Percentiles rank a stretch among this genome's conserved stretches.
Conservation (phyloP, 2,329 filamentous ascomycete genomes). For the Cladosporium oxysporum region DNA sequence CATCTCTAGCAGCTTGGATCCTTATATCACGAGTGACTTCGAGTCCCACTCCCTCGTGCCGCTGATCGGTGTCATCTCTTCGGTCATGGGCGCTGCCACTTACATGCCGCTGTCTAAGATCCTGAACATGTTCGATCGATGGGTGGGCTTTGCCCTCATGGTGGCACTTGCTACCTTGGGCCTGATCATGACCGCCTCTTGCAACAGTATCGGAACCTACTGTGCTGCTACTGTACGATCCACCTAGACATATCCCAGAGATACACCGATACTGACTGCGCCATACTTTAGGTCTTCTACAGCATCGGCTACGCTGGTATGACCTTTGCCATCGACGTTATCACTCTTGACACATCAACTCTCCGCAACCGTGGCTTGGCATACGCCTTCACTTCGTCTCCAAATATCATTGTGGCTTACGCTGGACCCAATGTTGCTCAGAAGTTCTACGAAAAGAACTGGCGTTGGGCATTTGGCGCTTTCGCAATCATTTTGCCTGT, state of each 20-base stretch:
- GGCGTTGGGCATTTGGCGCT: conserved; percentile 66
- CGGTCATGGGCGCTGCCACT: conserved; percentile 58
- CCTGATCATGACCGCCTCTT: conserved; percentile 67
- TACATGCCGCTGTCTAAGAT: conserved; percentile 68
- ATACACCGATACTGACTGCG: not conserved
- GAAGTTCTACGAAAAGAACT: conserved; percentile 50
- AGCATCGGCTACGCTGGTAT: conserved; percentile 52
- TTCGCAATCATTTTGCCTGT: conserved; percentile 66
- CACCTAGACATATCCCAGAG: not conserved
- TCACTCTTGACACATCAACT: conserved; percentile 59
- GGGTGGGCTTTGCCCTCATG: conserved; percentile 62
- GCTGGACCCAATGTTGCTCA: conserved; percentile 47
- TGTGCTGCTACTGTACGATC: conserved; percentile 50
- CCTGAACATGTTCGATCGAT: conserved; percentile 66
- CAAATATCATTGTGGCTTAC: conserved; percentile 66
- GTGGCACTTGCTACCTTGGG: conserved; percentile 54
- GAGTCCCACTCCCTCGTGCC: conserved; percentile 56
- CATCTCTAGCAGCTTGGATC: conserved; percentile 41
- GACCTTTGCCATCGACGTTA: conserved; percentile 15
- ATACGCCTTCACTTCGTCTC: conserved; percentile 63
- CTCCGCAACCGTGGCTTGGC: conserved; percentile 66
- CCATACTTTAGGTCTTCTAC: conserved; percentile 59
- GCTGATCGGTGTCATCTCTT: conserved; percentile 56
- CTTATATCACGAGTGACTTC: conserved; percentile 54
- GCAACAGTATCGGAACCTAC: conserved; percentile 61